These are phyloP conservation scores for Tuber calosporum DNA, from an alignment of 495 filamentous ascomycete species.

Conservation along the genomic window DNA sequence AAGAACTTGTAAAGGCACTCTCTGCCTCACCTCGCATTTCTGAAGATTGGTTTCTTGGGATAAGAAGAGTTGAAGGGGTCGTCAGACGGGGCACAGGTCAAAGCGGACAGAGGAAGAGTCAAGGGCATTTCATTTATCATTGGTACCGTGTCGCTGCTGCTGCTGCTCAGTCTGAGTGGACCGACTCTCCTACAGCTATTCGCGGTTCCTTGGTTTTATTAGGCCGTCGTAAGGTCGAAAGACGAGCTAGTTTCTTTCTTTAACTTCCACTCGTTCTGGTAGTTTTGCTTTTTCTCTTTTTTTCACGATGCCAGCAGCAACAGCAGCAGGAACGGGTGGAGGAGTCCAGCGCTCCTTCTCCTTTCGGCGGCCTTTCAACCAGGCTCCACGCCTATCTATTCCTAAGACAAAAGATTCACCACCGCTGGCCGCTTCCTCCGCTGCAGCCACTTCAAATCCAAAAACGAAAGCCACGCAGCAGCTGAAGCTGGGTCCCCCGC, in stretches of 20 bases:
- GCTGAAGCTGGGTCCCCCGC: slow-evolving; percentile 9
- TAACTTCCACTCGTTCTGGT: neutral
- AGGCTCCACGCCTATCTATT: slow-evolving; percentile 25
- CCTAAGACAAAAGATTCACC: slow-evolving; percentile 21
- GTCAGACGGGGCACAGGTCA: neutral
- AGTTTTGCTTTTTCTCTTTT: neutral
- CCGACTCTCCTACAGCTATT: neutral
- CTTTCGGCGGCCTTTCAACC: slow-evolving; percentile 22
- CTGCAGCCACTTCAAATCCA: neutral
- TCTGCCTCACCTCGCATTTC: neutral
- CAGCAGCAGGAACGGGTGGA: neutral
- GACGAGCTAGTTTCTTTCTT: neutral
- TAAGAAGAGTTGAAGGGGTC: neutral
- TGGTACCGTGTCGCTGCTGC: neutral
- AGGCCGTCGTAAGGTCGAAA: neutral
- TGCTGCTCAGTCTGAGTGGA: neutral
- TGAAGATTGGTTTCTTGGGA: neutral
- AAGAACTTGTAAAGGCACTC: neutral
- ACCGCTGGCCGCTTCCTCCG: neutral
- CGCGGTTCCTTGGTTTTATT: neutral
- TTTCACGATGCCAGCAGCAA: neutral
- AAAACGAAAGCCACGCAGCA: slow-evolving; percentile 2
- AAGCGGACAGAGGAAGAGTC: neutral
- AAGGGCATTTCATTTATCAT: neutral
- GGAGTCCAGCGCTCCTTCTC: slow-evolving; percentile 29